phyloP scores from a whole-genome alignment of 2,329 filamentous ascomycete species.

The Fusarium staphyleae region DNA sequence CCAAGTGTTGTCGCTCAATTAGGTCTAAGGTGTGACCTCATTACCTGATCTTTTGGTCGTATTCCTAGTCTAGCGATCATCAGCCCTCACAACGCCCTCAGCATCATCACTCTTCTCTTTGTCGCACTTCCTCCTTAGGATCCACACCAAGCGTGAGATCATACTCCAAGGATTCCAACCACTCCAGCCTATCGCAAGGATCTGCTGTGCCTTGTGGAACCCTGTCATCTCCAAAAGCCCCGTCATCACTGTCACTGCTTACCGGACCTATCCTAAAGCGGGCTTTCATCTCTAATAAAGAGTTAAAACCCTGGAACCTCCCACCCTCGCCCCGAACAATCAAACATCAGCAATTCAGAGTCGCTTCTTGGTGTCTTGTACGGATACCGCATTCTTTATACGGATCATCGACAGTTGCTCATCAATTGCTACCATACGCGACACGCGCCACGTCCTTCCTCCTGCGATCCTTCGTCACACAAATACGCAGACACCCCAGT shows the following conservation, averaged over 20 bases:
- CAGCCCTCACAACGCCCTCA: not conserved
- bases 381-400: too few relatives aligned
- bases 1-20: not conserved
- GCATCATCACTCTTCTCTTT: not conserved
- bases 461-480: not conserved
- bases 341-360: not conserved
- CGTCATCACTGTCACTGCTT: not conserved
- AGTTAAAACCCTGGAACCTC: slow-evolving; percentile 23
- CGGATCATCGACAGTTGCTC: not conserved
- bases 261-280: not conserved
- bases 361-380: too few relatives aligned
- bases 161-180: not conserved
- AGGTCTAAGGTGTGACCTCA: not conserved
- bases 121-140: not conserved
- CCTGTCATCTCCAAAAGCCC: not conserved
- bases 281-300: not conserved
- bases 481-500: slow-evolving; percentile 3
- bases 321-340: slow-evolving; percentile 12
- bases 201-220: not conserved
- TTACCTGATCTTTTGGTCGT: not conserved
- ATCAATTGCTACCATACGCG: slow-evolving; percentile 1
- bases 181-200: not conserved
- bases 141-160: not conserved
- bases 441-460: not conserved
- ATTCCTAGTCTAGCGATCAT: not conserved